phyloP scores from a whole-genome alignment of 2,329 filamentous ascomycete genomes.

The Paraphoma chrysanthemicola region DNA sequence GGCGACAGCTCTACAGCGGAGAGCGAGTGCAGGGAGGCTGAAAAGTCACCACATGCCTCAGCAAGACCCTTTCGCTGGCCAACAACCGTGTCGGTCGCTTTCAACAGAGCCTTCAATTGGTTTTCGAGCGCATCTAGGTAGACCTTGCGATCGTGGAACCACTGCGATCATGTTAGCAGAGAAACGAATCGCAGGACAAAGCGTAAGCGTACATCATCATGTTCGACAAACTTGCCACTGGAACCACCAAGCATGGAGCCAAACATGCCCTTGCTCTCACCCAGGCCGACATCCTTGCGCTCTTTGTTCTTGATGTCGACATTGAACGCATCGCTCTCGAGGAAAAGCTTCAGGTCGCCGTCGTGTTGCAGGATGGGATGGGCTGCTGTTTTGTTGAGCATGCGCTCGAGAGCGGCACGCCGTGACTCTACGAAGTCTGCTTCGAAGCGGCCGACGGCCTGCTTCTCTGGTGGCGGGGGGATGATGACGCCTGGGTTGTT shows the following conservation, averaged over 20 bases:
- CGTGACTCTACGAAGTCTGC: constrained; percentile 95
- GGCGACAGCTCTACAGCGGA: constrained; percentile 93
- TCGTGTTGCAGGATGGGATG: constrained; percentile 94
- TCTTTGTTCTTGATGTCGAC: constrained; percentile 98
- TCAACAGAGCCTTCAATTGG: constrained; percentile 87
- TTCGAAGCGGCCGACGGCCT: constrained; percentile 95
- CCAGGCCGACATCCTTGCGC: constrained; percentile 81
- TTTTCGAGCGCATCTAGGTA: constrained; percentile 94
- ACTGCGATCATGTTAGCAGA: constrained; percentile 59
- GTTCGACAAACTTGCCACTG: constrained; percentile 87
- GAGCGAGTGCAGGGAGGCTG: constrained; percentile 87
- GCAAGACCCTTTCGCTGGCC: constrained; percentile 90
- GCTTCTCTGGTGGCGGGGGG: constrained; percentile 95
- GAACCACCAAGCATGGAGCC: constrained; percentile 81
- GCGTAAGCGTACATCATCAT: constrained; percentile 78
- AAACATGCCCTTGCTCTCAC: constrained; percentile 92
- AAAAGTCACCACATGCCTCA: constrained; percentile 93
- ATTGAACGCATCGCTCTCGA: constrained; percentile 96
- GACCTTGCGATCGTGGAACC: constrained; percentile 96
- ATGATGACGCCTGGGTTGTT: constrained; percentile 96
- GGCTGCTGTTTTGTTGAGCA: constrained; percentile 93
- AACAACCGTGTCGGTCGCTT: constrained; percentile 93
- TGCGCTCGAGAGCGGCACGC: constrained; percentile 89
- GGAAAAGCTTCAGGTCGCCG: constrained; percentile 90
- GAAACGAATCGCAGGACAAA: background rate